Conservation (phyloP, 805 yeast species). For the Ogataea zsoltii region DNA sequence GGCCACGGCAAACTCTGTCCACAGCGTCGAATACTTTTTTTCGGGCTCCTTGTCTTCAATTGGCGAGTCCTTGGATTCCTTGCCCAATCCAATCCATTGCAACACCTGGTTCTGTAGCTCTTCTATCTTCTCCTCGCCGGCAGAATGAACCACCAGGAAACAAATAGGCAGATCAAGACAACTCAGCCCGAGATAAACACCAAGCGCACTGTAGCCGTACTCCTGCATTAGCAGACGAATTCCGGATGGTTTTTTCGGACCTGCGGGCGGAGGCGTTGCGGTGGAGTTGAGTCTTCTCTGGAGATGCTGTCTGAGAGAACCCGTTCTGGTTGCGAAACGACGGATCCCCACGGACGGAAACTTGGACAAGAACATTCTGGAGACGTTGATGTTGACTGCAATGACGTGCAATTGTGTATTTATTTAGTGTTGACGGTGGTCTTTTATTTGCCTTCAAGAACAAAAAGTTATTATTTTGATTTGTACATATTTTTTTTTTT, state of each 20-base stretch:
- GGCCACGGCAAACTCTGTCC: constrained; percentile 87
- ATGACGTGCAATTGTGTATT: no score
- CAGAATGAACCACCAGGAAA: constrained; percentile 76
- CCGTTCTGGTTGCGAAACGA: not conserved
- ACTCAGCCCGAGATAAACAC: constrained; percentile 75
- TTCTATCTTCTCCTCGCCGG: constrained; percentile 81
- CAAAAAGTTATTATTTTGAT: no score
- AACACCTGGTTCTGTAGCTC: constrained; percentile 63
- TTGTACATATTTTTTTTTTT: no score
- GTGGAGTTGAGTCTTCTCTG: constrained; percentile 23
- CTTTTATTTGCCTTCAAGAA: no score
- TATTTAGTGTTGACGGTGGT: no score
- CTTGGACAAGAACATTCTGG: not conserved
- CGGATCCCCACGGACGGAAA: not conserved
- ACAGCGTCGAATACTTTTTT: constrained; percentile 40
- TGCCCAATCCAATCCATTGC: constrained; percentile 61
- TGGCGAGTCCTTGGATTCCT: no score
- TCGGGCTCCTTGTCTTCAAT: constrained; percentile 18
- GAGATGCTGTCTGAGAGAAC: not conserved
- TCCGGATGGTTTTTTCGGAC: constrained; percentile 41
- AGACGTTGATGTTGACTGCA: no score
- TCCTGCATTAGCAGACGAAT: constrained; percentile 70
- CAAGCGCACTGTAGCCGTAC: constrained; percentile 90
- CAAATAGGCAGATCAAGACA: constrained; percentile 81
- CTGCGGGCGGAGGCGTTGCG: not conserved